phyloP scores from a whole-genome alignment of 2,329 filamentous ascomycete genomes.

The Xylariaceae sp. region DNA sequence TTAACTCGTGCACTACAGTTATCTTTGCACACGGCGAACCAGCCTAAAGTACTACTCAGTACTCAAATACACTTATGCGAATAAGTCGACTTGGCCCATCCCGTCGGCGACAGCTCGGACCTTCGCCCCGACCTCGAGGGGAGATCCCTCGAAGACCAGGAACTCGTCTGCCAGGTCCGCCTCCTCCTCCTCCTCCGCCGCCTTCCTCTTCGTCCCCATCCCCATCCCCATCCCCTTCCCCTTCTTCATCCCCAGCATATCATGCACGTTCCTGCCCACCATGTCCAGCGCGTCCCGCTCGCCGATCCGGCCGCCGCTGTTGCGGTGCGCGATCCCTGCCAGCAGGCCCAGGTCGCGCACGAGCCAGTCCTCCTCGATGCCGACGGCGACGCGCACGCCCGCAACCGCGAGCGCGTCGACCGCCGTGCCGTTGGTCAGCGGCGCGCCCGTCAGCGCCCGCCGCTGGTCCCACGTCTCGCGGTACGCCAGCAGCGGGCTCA shows the following conservation, averaged over 20 bases:
- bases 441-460: conserved; percentile 54
- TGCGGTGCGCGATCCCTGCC: conserved; percentile 52
- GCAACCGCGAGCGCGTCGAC: conserved; percentile 50
- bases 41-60: no score
- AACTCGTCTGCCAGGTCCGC: conserved; percentile 37
- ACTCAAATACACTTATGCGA: no score
- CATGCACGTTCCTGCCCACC: conserved; percentile 49
- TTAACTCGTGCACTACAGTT: no score
- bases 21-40: no score
- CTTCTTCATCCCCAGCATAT: conserved; percentile 44
- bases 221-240: conserved; percentile 8
- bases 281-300: conserved; percentile 50
- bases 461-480: conserved; percentile 52
- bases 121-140: conserved; percentile 49
- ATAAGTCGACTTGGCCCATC: no score
- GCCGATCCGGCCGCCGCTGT: conserved; percentile 45
- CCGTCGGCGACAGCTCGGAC: conserved; percentile 47
- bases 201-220: conserved; percentile 14
- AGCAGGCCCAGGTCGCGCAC: conserved; percentile 51
- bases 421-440: conserved; percentile 57
- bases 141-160: conserved; percentile 55
- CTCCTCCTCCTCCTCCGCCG: conserved; percentile 13
- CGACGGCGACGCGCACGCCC: conserved; percentile 51
- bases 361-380: conserved; percentile 55
- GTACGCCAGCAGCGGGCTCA: conserved; percentile 51